Evolutionary conservation across 1,284 basidiomycete genomes (phyloP).

Genomic region (Ustilago trichophora): DNA sequence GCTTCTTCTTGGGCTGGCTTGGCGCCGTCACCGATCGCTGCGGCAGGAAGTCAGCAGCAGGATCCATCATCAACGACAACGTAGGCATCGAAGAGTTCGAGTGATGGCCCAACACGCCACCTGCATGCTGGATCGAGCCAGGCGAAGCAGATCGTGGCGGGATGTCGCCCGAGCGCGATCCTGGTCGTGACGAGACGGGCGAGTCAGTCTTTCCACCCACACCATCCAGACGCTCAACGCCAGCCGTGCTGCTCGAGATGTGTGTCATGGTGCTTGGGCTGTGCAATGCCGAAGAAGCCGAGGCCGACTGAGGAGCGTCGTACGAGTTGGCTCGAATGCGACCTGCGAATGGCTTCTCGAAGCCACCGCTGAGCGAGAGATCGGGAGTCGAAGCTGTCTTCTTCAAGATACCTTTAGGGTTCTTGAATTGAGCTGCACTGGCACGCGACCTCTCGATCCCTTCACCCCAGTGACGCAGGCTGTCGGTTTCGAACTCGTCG

Average conservation of each 20-base stretch:
- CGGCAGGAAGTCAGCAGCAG: slow-evolving; percentile 67
- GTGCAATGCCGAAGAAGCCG: slow-evolving; percentile 16
- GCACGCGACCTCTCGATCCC: slow-evolving; percentile 74
- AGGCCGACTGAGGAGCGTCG: slow-evolving; percentile 59
- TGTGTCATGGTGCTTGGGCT: slow-evolving; percentile 52
- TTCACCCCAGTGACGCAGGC: slow-evolving; percentile 70
- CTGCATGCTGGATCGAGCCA: slow-evolving; percentile 29
- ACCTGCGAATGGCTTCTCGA: slow-evolving; percentile 56
- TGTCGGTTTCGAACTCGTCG: slow-evolving; percentile 71
- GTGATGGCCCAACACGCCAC: slow-evolving; percentile 56
- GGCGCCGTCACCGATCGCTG: slow-evolving; percentile 66
- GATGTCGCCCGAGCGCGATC: slow-evolving; percentile 27
- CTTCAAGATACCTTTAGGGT: slow-evolving; percentile 88
- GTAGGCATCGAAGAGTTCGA: slow-evolving; percentile 77
- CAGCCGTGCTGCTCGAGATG: slow-evolving; percentile 53
- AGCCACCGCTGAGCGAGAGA: slow-evolving; percentile 29
- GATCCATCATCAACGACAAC: slow-evolving; percentile 76
- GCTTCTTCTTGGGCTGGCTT: slow-evolving; percentile 73
- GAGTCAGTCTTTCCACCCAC: slow-evolving; percentile 46
- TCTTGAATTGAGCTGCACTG: slow-evolving; percentile 74
- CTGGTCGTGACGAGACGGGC: slow-evolving; percentile 41
- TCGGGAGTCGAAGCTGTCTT: slow-evolving; percentile 46
- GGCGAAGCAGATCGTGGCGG: slow-evolving; percentile 39
- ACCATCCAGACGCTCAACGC: slow-evolving; percentile 58
- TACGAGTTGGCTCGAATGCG: slow-evolving; percentile 67